Conservation (phyloP, 2,329 filamentous ascomycete species). For the Trichoderma cornu-damae region DNA sequence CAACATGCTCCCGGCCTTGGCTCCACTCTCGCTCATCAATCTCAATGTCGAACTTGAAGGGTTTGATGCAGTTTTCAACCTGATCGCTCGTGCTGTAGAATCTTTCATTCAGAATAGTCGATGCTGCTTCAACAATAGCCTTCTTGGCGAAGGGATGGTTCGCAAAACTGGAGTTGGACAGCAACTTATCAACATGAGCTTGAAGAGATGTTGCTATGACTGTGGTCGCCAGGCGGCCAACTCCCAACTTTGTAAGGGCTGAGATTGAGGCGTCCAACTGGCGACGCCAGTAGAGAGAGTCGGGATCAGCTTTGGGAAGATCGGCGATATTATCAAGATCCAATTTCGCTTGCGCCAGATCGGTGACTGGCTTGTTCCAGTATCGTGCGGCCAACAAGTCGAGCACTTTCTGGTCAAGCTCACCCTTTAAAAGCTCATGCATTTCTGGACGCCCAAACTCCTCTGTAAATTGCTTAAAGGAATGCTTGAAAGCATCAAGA, state of each 20-base stretch:
- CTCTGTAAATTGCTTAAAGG: conserved; percentile 90
- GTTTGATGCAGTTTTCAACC: conserved; percentile 98
- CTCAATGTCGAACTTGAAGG: conserved; percentile 97
- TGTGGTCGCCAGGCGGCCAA: conserved; percentile 85
- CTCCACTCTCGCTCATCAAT: conserved; percentile 87
- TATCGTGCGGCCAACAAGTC: conserved; percentile 90
- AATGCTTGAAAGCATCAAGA: conserved; percentile 93
- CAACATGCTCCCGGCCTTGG: conserved; percentile 77
- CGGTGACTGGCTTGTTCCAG: conserved; percentile 94
- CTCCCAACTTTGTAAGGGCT: conserved; percentile 85
- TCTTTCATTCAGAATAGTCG: conserved; percentile 83
- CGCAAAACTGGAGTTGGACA: conserved; percentile 76
- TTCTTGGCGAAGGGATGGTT: conserved; percentile 87
- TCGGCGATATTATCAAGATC: conserved; percentile 70
- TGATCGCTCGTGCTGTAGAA: conserved; percentile 98
- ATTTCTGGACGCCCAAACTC: conserved; percentile 87
- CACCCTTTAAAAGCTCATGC: conserved; percentile 79
- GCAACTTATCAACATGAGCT: conserved; percentile 71
- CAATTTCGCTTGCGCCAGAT: conserved; percentile 60
- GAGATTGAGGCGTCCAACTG: conserved; percentile 91
- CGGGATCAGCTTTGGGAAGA: conserved; percentile 77
- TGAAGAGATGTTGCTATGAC: conserved; percentile 88
- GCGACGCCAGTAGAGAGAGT: conserved; percentile 86
- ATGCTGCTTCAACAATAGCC: conserved; percentile 87
- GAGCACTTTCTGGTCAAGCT: conserved; percentile 90